These are phyloP conservation scores for Metschnikowia matae DNA, from an alignment of 805 yeast genomes.

Conservation along the genomic window DNA sequence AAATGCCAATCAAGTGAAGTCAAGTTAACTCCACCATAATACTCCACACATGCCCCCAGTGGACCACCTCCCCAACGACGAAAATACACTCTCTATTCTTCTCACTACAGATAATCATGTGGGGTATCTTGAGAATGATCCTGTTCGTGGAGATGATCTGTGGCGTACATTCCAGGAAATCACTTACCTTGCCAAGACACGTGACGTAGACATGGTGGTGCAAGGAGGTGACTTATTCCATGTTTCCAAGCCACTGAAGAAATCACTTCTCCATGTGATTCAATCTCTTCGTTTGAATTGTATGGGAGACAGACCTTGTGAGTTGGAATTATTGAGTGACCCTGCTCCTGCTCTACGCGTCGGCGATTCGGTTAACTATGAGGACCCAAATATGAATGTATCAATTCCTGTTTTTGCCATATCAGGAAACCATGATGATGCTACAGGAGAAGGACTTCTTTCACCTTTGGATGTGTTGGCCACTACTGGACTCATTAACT, in stretches of 20 bases:
- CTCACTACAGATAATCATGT: slow-evolving; percentile 96
- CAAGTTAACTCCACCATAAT: not conserved
- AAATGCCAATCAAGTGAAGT: too few relatives aligned
- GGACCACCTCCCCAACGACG: slow-evolving; percentile 43
- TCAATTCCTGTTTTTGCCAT: slow-evolving; percentile 89
- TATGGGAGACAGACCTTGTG: slow-evolving; percentile 84
- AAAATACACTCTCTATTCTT: slow-evolving; percentile 70
- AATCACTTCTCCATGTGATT: slow-evolving; percentile 80
- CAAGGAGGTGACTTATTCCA: slow-evolving; percentile 96
- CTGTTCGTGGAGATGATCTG: slow-evolving; percentile 84
- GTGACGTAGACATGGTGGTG: slow-evolving; percentile 80
- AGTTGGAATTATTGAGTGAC: slow-evolving; percentile 76
- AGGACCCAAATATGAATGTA: slow-evolving; percentile 85
- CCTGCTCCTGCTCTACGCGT: slow-evolving; percentile 59
- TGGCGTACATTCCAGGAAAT: slow-evolving; percentile 86
- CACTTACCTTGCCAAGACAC: slow-evolving; percentile 60
- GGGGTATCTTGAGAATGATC: slow-evolving; percentile 86
- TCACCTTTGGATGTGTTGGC: slow-evolving; percentile 84
- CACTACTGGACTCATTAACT: slow-evolving; percentile 80
- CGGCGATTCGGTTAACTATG: slow-evolving; percentile 75
- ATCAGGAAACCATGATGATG: slow-evolving; percentile 95
- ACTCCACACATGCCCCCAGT: slow-evolving; percentile 34
- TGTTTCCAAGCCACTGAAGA: slow-evolving; percentile 81
- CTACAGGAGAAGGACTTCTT: slow-evolving; percentile 78
- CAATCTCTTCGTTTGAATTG: slow-evolving; percentile 65